phyloP scores from a whole-genome alignment of 768 basidiomycete genomes.

The Lentinula guzmanii region DNA sequence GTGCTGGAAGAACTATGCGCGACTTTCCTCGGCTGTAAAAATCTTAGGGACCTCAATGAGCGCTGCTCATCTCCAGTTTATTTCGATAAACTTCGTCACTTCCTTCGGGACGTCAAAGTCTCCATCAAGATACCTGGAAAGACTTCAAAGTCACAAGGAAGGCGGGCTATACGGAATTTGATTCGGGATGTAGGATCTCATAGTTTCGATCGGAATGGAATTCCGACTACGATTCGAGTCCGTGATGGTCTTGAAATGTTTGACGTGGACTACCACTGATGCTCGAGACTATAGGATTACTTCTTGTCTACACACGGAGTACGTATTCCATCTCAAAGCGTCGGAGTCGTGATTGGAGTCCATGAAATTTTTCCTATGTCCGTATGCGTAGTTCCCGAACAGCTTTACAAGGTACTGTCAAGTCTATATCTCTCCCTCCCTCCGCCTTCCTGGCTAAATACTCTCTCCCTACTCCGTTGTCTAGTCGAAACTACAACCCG shows the following conservation, averaged over 20 bases:
- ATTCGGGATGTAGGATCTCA: constrained; percentile 18
- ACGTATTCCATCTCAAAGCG: constrained; percentile 14
- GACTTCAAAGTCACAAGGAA: constrained; percentile 17
- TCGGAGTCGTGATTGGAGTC: constrained; percentile 21
- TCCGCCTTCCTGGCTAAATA: background rate
- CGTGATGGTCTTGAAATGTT: background rate
- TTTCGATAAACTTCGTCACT: constrained; percentile 18
- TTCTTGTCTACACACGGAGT: constrained; percentile 17
- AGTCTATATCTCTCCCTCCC: too few relatives aligned
- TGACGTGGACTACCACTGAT: background rate
- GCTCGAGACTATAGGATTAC: constrained; percentile 17
- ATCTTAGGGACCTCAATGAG: constrained; percentile 13
- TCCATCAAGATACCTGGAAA: constrained; percentile 11
- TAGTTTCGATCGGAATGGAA: constrained; percentile 21
- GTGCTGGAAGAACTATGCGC: constrained; percentile 17
- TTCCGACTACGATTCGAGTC: constrained; percentile 20
- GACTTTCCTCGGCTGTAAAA: constrained; percentile 11
- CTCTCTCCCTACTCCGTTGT: constrained; percentile 10
- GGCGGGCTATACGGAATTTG: constrained; percentile 20
- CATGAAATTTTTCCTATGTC: constrained; percentile 23
- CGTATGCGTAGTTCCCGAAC: constrained; percentile 19
- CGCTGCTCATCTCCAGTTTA: background rate
- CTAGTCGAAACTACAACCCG: constrained; percentile 24
- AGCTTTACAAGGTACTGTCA: constrained; percentile 21
- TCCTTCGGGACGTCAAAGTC: constrained; percentile 24